Base-by-base conservation (phyloP, 2,329 filamentous ascomycete genomes). In the Fusarium tjaetaba region DNA sequence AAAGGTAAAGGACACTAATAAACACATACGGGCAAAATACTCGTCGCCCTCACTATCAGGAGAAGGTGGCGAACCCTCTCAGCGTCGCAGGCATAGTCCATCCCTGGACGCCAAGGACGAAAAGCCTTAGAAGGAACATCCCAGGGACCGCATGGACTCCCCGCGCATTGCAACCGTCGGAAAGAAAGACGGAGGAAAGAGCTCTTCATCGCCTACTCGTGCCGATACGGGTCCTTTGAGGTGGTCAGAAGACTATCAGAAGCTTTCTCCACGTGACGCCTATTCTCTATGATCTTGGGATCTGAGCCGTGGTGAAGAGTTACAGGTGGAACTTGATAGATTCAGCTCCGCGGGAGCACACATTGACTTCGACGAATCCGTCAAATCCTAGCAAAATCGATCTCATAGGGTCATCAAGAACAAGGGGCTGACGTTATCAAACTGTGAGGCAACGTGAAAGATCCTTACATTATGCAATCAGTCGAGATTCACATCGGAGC, bases 351-450 rank as follows among this genome's bases (percentile, higher is more conserved):
- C 16, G 5, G 42, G 16, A 9, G 14, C 20, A 5, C 13, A 4
- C 0, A 30, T 8, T 6, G 26, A 22, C 26, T 48, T 48, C 2
- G 4, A 6, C 10, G 7, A 16, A 30, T 11, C 4, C 6, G 22
- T n/a, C 14, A 22, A 48, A 30, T 30, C 26, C 10, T 30, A 15
- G 26, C 14, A 30, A 30, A 15, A 48, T n/a, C 6, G 4, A 8
- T 11, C 34, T 34, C 34, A 34, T 32, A 32, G 30, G 30, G 30
- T 32, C 30, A 32, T 32, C 30, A 32, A 32, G 30, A 32, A 32
- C 11, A 32, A 32, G 30, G 30, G 30, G 11, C 30, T 32, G 30
- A 13, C 30, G 30, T 32, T 48, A n/a, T 18, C 3, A 13, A 2
- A 49, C 20, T n/a, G 3, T 30, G 7, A 48, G 26, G 45, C 4